Percentiles rank a stretch among this genome's conserved stretches.
phyloP scores from a whole-genome alignment of 805 yeast species.

The Metschnikowia peoriensis region DNA sequence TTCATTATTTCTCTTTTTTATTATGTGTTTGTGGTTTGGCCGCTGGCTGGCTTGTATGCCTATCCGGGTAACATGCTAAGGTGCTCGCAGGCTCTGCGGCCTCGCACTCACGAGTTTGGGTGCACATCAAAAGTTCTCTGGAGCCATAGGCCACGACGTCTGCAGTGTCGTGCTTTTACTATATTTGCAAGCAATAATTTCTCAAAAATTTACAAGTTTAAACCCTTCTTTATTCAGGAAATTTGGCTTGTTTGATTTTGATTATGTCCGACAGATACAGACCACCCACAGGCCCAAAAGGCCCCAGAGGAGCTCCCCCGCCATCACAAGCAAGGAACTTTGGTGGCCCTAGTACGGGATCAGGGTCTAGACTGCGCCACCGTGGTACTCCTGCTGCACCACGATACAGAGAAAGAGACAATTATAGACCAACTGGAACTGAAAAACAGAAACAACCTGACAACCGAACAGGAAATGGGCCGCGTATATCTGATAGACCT shows the following conservation, averaged over 20 bases:
- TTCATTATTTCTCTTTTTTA: not conserved
- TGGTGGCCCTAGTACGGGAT: constrained; percentile 11
- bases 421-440: constrained; percentile 13
- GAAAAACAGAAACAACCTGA: constrained; percentile 1
- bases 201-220: not conserved
- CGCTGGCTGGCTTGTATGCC: constrained; percentile 1
- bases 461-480: not conserved
- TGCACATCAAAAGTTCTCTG: constrained; percentile 9
- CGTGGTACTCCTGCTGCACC: constrained; percentile 11
- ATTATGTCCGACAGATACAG: constrained; percentile 21
- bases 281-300: constrained; percentile 22
- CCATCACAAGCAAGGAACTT: constrained; percentile 9
- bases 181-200: not conserved
- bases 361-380: constrained; percentile 8
- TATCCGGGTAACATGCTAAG: constrained; percentile 9
- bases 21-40: not conserved
- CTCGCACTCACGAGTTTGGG: constrained; percentile 8
- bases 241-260: not conserved
- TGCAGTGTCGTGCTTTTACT: not conserved
- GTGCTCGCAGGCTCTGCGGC: constrained; percentile 8
- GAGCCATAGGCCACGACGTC: constrained; percentile 1
- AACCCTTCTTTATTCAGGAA: not conserved
- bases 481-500: constrained; percentile 12
- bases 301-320: constrained; percentile 16
- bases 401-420: constrained; percentile 18